Base-by-base conservation (phyloP, 1,139 yeast species). In the Diutina rugosa region DNA sequence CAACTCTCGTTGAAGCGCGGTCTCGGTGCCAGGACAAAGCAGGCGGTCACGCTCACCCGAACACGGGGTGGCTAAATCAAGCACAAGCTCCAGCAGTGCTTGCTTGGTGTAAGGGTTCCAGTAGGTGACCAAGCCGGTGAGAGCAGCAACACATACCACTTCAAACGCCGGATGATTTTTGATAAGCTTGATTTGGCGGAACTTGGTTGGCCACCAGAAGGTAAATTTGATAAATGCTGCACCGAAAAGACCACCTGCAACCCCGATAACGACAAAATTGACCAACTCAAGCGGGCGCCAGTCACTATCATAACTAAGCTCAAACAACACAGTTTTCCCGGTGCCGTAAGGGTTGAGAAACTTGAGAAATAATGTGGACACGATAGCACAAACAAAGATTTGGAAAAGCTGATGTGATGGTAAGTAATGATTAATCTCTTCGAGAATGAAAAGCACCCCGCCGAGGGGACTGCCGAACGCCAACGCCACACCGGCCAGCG, bases 381-480 rank as follows among this genome's bases (percentile, higher is more conserved):
- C 73, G 58, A 82, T 79, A 28, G 87, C 85, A 66, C 87, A 81
- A 62, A 81, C 78, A 65, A 82, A 82, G 54, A 81, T 75, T 56
- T 82, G 78, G 64, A 83, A 81, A 30, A 82, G 67, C 58, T 82
- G 85, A 58, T 78, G 77, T 6, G 84, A 80, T 4, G 85, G 80
- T 48, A 82, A 70, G 59, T 80, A 79, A 62, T 82, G 80, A 60
- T 82, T 79, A 45, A 84, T 84, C 60, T 84, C 89, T 62, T 84
- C 90, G 51, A 84, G 70, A 29, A 84, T 79, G 65, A 84, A 84
- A 35, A 84, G 64, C 2, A 84, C 88, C 2, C 88, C 89, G 4
- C 89, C 89, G 57, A 84, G 70, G 0, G 89, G 89, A 1, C 84
- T 78, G 0, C 88, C 89, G 69, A 84, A 84, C 1, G 89, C 87